Evolutionary conservation across 148 eudicot species (phyloP).

Genomic region (Polygonum aviculare): DNA sequence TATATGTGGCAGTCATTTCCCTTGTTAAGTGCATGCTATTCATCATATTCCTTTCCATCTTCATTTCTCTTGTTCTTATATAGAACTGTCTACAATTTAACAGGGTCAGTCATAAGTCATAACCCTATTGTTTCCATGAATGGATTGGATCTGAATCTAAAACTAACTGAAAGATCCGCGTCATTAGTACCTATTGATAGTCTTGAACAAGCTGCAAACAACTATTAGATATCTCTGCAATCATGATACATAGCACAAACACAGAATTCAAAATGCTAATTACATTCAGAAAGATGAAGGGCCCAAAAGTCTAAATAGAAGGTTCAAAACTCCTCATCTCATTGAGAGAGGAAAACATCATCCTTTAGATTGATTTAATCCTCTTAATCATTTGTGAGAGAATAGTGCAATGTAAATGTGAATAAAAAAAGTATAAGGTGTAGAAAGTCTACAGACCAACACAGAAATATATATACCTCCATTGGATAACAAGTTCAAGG

Average conservation of each 20-base stretch:
- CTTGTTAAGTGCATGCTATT: not conserved
- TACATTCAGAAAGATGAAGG: not conserved
- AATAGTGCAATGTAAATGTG: not conserved
- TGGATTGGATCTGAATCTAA: not conserved
- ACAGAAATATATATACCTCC: constrained; percentile 53
- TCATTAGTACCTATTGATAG: not conserved
- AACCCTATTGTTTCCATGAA: not conserved
- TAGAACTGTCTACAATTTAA: not conserved
- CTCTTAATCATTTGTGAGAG: not conserved
- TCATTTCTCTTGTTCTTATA: not conserved
- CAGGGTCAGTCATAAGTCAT: not conserved
- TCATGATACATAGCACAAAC: not conserved
- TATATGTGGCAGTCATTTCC: not conserved
- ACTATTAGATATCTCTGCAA: not conserved
- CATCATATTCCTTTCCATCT: not conserved
- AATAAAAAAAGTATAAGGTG: not conserved
- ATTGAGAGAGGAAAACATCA: not conserved
- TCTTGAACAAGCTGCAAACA: not conserved
- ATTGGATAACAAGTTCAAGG: constrained; percentile 81
- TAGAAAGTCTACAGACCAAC: not conserved
- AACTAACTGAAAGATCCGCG: not conserved
- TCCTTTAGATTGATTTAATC: not conserved
- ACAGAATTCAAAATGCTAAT: not conserved
- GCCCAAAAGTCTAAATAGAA: not conserved
- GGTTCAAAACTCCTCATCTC: too few relatives aligned